Conservation (phyloP, 169 alveolate genomes). For the Plasmodium knowlesi region DNA sequence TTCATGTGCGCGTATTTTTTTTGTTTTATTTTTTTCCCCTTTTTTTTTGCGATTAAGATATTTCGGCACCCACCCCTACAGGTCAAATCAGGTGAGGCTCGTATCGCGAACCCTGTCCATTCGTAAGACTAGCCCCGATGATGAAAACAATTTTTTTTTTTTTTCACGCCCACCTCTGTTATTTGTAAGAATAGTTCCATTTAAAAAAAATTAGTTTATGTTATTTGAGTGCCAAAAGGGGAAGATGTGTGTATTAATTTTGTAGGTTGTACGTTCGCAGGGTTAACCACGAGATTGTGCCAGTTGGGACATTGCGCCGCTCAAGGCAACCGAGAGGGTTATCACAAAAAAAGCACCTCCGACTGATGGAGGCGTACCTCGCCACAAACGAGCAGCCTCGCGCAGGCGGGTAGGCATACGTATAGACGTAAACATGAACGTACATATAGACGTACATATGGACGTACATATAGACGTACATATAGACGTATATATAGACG, state of each 20-base stretch:
- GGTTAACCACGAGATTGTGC: neutral
- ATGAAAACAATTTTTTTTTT: neutral
- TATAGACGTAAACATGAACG: neutral
- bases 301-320: neutral
- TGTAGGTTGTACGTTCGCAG: neutral
- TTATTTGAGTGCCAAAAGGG: neutral
- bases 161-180: neutral
- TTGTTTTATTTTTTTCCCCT: neutral
- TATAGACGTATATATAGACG: neutral
- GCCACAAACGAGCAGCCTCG: neutral
- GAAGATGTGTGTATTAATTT: neutral
- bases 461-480: too few relatives aligned
- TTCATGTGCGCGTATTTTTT: neutral
- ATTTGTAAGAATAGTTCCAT: neutral
- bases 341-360: neutral
- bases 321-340: neutral
- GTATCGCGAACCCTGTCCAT: neutral
- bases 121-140: neutral
- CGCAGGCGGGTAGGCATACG: too few relatives aligned
- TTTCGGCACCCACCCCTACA: neutral
- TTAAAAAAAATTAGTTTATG: neutral
- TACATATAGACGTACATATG: too few relatives aligned
- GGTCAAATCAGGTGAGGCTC: neutral
- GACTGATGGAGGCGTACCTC: neutral
- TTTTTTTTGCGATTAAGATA: neutral